Base-by-base conservation (phyloP, 116 monocot genomes). In the Posidonia oceanica region DNA sequence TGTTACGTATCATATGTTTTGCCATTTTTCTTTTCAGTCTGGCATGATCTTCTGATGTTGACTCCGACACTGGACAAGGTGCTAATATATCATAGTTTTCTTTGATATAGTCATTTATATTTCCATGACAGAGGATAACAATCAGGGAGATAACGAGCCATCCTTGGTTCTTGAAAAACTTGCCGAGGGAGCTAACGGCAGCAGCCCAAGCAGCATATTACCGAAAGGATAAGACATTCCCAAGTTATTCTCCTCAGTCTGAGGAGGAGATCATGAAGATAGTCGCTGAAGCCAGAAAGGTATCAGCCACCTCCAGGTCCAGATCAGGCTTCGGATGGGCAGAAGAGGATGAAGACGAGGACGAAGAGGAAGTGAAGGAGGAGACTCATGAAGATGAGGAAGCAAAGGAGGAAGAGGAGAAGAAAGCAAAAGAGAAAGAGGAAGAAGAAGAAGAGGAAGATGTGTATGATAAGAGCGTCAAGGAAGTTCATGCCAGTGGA, bases 151-250 rank as follows among this genome's bases (percentile, higher is more conserved):
- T 94, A 36, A 87, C 79, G 61, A 87, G 75, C 61, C 85, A 94
- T 60, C 94, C 87, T 0, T 94, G 94, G 94, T 89, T 94, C 72
- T 52, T 87, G 73, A 89, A 90, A 87, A 94, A 90, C 78, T 67
- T 94, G 68, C 90, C 94, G 2, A 85, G 87, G 75, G 89, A 94
- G 67, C 70, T 94, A 1, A 87, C 83, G 0, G 94, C 85, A 64
- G 68, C 76, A 14, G 79, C 69, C 6, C 94, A 94, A 66, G 73
- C 85, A 36, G 71, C 71, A 23, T 89, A 87, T 71, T 94, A 94
- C 74, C 84, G 81, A 79, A 82, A 71, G 68, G 83, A 83, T 18
- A 81, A 72, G 36, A 71, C 8, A 39, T 80, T 75, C 7, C 84
- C 83, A 0, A 79, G 82, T 22, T 89, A 64, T 71, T 93, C 87